Evolutionary conservation across 2,329 filamentous ascomycete genomes (phyloP).

Genomic region (Diaporthe citrichinensis): DNA sequence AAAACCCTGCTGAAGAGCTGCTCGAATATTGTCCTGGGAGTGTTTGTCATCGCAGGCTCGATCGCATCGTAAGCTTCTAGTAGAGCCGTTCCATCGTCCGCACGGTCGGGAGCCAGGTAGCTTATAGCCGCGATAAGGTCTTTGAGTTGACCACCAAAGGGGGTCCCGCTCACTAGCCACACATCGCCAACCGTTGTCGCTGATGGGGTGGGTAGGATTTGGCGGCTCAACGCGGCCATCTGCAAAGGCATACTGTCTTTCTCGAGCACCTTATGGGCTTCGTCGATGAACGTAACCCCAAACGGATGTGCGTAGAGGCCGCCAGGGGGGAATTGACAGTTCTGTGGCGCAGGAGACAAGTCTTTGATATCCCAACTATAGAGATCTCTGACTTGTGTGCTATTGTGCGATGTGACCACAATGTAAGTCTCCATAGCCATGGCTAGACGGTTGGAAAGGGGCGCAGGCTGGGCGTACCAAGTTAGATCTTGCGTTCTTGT

Average conservation of each 20-base stretch:
- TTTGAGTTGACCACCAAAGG: background rate
- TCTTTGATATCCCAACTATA: background rate
- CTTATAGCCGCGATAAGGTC: background rate
- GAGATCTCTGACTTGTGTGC: background rate
- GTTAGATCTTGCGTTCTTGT: background rate
- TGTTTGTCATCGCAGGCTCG: background rate
- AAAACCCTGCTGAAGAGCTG: background rate
- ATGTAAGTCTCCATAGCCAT: constrained; percentile 4
- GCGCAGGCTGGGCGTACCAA: background rate
- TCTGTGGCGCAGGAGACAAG: background rate
- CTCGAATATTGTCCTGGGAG: background rate
- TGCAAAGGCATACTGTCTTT: background rate
- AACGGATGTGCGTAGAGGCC: background rate
- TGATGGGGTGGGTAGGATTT: background rate
- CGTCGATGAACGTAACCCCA: constrained; percentile 21
- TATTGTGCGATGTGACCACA: background rate
- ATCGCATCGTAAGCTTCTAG: background rate
- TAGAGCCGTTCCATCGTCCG: background rate
- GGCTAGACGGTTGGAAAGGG: background rate
- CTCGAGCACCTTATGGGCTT: constrained; percentile 4
- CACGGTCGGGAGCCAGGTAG: background rate
- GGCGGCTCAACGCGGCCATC: background rate
- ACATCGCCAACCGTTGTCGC: background rate
- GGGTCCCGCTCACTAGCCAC: constrained; percentile 32
- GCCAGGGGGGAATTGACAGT: background rate